Base-by-base conservation (phyloP, 2,329 filamentous ascomycete genomes). In the Aspergillus fijiensis region DNA sequence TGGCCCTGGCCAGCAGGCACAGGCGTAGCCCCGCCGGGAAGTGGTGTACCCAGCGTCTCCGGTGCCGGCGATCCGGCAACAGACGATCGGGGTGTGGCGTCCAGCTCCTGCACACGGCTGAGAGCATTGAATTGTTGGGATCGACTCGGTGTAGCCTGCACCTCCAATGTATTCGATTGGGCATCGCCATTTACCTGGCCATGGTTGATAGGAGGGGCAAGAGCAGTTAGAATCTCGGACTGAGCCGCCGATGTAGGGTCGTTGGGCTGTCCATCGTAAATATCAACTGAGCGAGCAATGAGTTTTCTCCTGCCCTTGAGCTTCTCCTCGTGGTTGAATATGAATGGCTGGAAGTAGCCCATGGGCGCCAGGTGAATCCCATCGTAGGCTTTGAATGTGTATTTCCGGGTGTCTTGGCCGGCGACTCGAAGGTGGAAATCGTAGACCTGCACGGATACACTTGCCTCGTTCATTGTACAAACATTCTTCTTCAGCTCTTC, bases 341-440 rank as follows among this genome's bases (percentile, higher is more conserved):
- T 89, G 2, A 85, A 81, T 0, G 95, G 94, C 61, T 94, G 90
- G 74, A 96, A 97, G 69, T 93, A 90, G n/a, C 92, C 93, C 89
- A 96, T 92, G 1, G 93, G 90, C 0, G 95, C 90, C n/a, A 99
- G 83, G 67, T 96, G 91, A 23, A 96, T 90, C 75, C 98, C 95
- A 67, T 99, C 95, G 71, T 98, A 99, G 0, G 91, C 93, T 81
- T 98, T 98, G 83, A 97, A 98, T 47, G 88, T 86, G 76, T 96
- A 98, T 76, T 96, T 97, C 64, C 88, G 85, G 1, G 95, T 99
- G 55, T 95, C 89, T 72, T 96, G 88, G 56, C 92, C 92, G 1
- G 91, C 89, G 10, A 91, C 90, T 29, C 95, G 89, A 16, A 99
- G 85, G 74, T 98, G 92, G 72, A 98, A 98, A 69, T 96, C 89